Evolutionary conservation across 208 protist species (phyloP).

Genomic region (Leishmania major): DNA sequence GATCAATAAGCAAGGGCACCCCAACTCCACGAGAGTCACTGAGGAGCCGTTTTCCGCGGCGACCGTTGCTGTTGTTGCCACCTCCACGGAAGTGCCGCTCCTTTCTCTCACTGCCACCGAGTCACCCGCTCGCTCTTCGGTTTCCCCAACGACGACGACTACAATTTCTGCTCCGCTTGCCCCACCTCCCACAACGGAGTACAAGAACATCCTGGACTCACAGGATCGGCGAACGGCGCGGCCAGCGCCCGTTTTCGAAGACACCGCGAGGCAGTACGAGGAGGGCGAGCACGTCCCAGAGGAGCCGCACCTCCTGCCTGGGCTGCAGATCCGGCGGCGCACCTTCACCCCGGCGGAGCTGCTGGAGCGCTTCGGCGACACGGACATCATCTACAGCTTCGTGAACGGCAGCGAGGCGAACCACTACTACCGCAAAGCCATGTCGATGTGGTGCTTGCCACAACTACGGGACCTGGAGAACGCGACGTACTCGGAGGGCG

Average conservation of each 20-base stretch:
- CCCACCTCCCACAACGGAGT: background rate
- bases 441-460: background rate
- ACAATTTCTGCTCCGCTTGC: background rate
- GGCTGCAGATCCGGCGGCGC: slow-evolving; percentile 28
- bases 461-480: too few species aligned
- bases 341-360: slow-evolving; percentile 43
- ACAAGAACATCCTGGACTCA: background rate
- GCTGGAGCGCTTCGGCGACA: slow-evolving; percentile 29
- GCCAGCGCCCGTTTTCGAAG: background rate
- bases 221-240: slow-evolving; percentile 3
- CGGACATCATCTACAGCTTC: slow-evolving; percentile 96
- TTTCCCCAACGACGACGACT: background rate
- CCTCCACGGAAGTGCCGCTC: background rate
- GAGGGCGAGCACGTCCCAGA: slow-evolving; percentile 33
- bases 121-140: background rate
- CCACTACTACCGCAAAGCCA: slow-evolving; percentile 43
- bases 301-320: slow-evolving; percentile 35
- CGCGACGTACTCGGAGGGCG: too few species aligned
- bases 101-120: background rate
- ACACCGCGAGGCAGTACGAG: slow-evolving; percentile 9
- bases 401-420: slow-evolving; percentile 94
- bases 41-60: background rate
- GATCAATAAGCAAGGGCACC: background rate
- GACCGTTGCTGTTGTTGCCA: background rate
- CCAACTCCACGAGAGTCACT: background rate